Evolutionary conservation across 1,284 basidiomycete species (phyloP), one percentile per base, ranked within the genome.

Genomic region (Ceratobasidium sp.): DNA sequence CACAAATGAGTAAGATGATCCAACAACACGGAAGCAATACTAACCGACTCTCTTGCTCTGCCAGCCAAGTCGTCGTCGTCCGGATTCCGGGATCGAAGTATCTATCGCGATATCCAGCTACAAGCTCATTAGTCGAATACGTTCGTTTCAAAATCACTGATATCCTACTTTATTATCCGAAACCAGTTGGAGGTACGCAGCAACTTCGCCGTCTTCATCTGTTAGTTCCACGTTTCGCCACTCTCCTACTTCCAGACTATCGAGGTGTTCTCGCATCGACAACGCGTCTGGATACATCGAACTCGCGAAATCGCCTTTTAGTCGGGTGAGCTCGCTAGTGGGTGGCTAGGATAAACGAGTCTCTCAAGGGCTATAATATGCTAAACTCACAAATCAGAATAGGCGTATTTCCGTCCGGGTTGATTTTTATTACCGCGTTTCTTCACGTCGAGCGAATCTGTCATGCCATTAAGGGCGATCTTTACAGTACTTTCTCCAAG

Each of bases 11-110:
- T 33, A 15, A 44, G 19, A 33, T 29, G 5, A 22, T 41, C 27
- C 0, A 9, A 50, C 27, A 8, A n/a, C 1, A 27, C 7, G 41
- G 31, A 22, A 27, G 15, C 1, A 2, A 11, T 19, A 82, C 85
- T 77, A 73, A 90, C 93, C 91, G 78, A 92, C 91, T 85, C 91
- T 93, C 85, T 93, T 93, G 82, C 93, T 94, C 78, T 94, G 92
- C 89, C 91, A 92, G 79, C 94, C 91, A 36, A 94, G 83, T 15
- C 80, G 82, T 15, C 83, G 79, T 9, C 91, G 87, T 29, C 87
- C 87, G 22, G 83, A 81, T 77, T 85, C 87, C 5, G 89, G 84
- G 74, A 87, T 86, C n/a, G 87, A 84, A 1, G 89, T 89, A 78
- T 95, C 91, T 31, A 94, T 82, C 56, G 84, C 84, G 77, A 94